Percentiles rank a stretch among this genome's conserved stretches.
Evolutionary conservation across 441 rosid genomes (phyloP).

Genomic region (Pelargonium cotyledonis): DNA sequence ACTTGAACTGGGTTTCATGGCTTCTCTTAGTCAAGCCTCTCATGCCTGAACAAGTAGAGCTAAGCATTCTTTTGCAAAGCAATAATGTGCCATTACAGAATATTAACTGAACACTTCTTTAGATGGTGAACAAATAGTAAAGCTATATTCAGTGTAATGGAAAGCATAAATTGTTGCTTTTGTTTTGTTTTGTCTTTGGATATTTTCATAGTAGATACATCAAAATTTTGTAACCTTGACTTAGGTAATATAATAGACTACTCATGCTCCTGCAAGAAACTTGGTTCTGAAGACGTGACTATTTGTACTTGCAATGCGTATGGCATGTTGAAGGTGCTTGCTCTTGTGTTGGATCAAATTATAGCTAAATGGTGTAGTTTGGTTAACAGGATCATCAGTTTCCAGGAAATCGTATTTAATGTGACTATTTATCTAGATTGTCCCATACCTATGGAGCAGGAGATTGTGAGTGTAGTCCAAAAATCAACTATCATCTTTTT

Average conservation of each 20-base stretch:
- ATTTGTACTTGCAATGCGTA: slow-evolving; percentile 2
- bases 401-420: not conserved
- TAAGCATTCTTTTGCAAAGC: not conserved
- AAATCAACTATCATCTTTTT: not conserved
- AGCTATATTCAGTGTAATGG: not conserved
- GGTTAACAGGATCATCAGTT: slow-evolving; percentile 2
- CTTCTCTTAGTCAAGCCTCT: not conserved
- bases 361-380: not conserved
- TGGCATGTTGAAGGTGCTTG: not conserved
- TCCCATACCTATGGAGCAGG: not conserved
- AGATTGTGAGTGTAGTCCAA: not conserved
- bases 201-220: no score
- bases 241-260: no score
- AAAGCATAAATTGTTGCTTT: not conserved
- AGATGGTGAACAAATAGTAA: not conserved
- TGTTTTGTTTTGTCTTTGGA: not conserved
- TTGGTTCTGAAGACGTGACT: not conserved
- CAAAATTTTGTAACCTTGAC: no score
- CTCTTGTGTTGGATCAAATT: not conserved
- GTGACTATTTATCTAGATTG: not conserved
- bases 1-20: slow-evolving; percentile 1
- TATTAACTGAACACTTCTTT: not conserved
- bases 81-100: not conserved
- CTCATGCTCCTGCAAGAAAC: no score
- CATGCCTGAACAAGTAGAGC: not conserved